Evolutionary conservation across 495 filamentous ascomycete genomes (phyloP).

Genomic region (Gamarada debralockiae): DNA sequence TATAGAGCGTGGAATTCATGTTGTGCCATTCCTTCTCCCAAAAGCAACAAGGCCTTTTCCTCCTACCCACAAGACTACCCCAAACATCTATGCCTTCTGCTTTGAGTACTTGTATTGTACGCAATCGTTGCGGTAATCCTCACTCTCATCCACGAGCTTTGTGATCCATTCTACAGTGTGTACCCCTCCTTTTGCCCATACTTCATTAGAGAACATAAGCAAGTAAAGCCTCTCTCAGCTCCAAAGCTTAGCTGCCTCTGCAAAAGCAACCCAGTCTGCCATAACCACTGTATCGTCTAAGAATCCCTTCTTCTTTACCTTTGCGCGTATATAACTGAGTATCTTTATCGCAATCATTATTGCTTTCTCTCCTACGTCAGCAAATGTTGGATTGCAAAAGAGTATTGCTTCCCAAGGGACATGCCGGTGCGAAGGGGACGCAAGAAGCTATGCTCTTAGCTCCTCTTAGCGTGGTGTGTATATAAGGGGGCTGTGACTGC

Average conservation of each 20-base stretch:
- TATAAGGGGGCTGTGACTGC: no score
- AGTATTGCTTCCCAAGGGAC: no score
- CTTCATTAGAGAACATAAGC: not conserved
- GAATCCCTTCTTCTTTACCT: not conserved
- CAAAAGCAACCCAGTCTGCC: not conserved
- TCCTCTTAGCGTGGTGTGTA: no score
- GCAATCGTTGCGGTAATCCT: not conserved
- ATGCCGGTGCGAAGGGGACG: no score
- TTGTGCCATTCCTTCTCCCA: not conserved
- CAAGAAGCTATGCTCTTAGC: no score
- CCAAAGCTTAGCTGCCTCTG: not conserved
- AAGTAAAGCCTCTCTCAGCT: not conserved
- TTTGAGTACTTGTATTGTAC: not conserved
- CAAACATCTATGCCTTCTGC: not conserved
- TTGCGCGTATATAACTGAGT: not conserved
- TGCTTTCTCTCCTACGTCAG: no score
- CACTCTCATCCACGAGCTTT: not conserved
- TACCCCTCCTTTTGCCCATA: not conserved
- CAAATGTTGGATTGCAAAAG: no score
- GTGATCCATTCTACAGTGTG: not conserved
- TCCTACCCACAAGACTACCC: not conserved
- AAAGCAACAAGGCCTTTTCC: not conserved
- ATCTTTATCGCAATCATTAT: not conserved
- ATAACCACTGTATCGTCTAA: not conserved
- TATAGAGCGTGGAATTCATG: not conserved